A percentile compares a stretch with the other conserved stretches of the same genome.
Evolutionary conservation across 2,329 filamentous ascomycete genomes (phyloP).

Genomic region (Ceratocystis colombiana): DNA sequence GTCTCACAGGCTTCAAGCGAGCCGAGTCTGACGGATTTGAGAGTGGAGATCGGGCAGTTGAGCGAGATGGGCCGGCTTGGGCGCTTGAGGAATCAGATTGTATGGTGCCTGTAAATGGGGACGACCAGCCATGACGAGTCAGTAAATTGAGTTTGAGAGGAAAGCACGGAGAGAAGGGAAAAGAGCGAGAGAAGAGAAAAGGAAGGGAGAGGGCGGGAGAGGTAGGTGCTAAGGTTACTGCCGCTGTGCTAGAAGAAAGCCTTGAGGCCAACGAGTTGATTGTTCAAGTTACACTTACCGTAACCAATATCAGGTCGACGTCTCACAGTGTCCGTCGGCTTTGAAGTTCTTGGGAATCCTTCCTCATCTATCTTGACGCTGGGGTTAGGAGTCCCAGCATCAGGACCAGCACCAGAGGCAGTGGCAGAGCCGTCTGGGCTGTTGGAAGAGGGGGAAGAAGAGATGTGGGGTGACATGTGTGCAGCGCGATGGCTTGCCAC

Average conservation of each 20-base stretch:
- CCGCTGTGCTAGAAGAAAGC: background rate
- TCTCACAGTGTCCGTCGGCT: slow-evolving; percentile 51
- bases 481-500: background rate
- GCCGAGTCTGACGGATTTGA: slow-evolving; percentile 40
- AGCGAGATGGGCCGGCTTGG: slow-evolving; percentile 35
- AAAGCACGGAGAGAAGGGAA: background rate
- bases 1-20: slow-evolving; percentile 51
- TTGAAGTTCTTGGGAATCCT: slow-evolving; percentile 44
- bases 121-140: slow-evolving; percentile 7
- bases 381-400: background rate
- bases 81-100: slow-evolving; percentile 33
- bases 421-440: background rate
- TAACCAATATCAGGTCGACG: slow-evolving; percentile 47
- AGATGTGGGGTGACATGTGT: background rate
- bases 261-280: background rate
- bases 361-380: slow-evolving; percentile 32
- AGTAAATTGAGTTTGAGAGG: slow-evolving; percentile 13
- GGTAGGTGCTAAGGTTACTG: slow-evolving; percentile 17
- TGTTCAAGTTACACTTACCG: slow-evolving; percentile 37
- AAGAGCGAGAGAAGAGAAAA: background rate
- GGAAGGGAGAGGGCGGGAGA: slow-evolving; percentile 9
- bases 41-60: slow-evolving; percentile 39
- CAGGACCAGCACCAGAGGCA: background rate
- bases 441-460: background rate
- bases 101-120: slow-evolving; percentile 31